A percentile compares a stretch with the other conserved stretches of the same genome.
Conservation (phyloP, 2,329 filamentous ascomycete genomes). For the Ascochyta rabiei region DNA sequence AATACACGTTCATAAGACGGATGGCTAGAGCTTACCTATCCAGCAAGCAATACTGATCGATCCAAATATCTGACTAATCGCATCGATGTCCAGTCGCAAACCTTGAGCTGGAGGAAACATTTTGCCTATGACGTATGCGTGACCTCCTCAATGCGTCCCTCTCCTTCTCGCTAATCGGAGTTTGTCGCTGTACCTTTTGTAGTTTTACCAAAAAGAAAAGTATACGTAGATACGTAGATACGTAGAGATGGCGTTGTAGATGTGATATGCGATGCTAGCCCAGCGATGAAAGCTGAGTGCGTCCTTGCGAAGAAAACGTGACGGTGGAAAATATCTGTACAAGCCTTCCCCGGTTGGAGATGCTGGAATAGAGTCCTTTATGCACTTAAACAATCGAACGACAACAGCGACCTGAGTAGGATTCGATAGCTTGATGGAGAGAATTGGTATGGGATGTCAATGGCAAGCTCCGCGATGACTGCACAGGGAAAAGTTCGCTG, state of each 20-base stretch:
- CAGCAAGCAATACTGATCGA: conserved; percentile 97
- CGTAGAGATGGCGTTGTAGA: background rate
- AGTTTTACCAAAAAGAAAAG: too few species aligned
- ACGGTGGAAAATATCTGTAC: background rate
- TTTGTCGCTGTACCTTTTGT: background rate
- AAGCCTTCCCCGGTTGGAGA: background rate
- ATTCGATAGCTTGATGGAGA: background rate
- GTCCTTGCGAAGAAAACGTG: background rate
- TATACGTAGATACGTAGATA: too few species aligned
- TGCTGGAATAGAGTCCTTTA: background rate
- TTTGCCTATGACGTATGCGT: conserved; percentile 40
- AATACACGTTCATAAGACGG: background rate
- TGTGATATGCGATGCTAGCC: background rate
- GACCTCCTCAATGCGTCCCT: background rate
- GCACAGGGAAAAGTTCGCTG: conserved; percentile 24
- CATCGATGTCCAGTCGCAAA: conserved; percentile 80
- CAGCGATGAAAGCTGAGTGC: background rate
- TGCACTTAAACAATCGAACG: background rate
- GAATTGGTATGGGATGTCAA: background rate
- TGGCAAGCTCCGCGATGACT: conserved; percentile 20
- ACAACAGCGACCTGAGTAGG: background rate
- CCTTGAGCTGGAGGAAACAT: conserved; percentile 62
- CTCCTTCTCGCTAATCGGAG: background rate
- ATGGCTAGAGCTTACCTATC: conserved; percentile 59
- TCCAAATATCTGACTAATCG: conserved; percentile 90